These are phyloP conservation scores for Cicer cuneatum DNA, from an alignment of 306 rosid genomes.

Conservation along the genomic window DNA sequence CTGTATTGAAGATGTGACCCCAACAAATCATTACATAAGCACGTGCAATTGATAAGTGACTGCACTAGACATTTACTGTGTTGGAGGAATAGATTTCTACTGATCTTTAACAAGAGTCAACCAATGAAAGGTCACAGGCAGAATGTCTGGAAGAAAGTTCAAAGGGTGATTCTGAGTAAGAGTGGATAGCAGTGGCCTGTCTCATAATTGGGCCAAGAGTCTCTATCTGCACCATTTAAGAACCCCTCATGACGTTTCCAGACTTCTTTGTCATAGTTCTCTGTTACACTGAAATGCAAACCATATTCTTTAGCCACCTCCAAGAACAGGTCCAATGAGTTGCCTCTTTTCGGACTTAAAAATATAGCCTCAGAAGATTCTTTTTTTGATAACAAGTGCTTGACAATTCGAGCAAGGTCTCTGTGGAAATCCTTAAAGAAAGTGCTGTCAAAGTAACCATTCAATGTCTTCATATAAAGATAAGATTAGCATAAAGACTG, in stretches of 20 bases:
- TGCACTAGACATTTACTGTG: slow-evolving; percentile 45
- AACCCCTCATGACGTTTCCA: slow-evolving; percentile 68
- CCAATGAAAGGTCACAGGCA: slow-evolving; percentile 23
- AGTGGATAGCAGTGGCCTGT: slow-evolving; percentile 82
- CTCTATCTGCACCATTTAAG: slow-evolving; percentile 57
- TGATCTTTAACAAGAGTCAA: slow-evolving; percentile 43
- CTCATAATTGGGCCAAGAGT: slow-evolving; percentile 73
- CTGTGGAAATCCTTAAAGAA: slow-evolving; percentile 80
- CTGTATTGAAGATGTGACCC: slow-evolving; percentile 44
- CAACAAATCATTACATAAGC: slow-evolving; percentile 42
- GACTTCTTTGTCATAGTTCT: slow-evolving; percentile 66
- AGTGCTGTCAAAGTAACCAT: slow-evolving; percentile 68
- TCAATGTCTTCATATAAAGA: slow-evolving; percentile 46
- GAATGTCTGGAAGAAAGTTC: slow-evolving; percentile 47
- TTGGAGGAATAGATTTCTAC: slow-evolving; percentile 35
- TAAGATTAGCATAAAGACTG: slow-evolving; percentile 45
- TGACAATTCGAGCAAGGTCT: slow-evolving; percentile 67
- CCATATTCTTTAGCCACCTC: slow-evolving; percentile 63
- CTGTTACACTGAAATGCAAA: slow-evolving; percentile 63
- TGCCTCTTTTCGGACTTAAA: slow-evolving; percentile 82
- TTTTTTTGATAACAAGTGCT: slow-evolving; percentile 57
- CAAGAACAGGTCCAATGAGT: slow-evolving; percentile 71
- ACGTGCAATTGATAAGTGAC: slow-evolving; percentile 37
- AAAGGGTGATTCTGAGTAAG: slow-evolving; percentile 66
- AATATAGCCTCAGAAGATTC: slow-evolving; percentile 68